Conservation (phyloP, 2,329 filamentous ascomycete genomes). For the Penicillium thymicola region DNA sequence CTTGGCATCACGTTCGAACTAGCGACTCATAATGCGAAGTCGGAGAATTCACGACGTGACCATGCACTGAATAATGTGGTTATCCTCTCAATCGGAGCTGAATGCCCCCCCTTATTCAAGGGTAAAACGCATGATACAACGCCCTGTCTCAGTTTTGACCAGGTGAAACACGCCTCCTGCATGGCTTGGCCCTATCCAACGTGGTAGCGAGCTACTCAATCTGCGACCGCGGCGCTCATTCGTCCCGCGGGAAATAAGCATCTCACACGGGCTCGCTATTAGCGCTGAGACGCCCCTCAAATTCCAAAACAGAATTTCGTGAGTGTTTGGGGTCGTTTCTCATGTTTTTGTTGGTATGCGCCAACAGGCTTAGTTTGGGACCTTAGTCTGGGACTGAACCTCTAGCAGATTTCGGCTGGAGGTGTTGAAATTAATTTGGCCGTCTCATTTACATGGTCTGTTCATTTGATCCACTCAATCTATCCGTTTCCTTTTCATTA, state of each 20-base stretch:
- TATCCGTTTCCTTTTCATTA: constrained; percentile 15
- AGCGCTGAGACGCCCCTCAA: constrained; percentile 9
- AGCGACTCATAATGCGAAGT: not conserved
- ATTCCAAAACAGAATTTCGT: not conserved
- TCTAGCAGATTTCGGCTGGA: not conserved
- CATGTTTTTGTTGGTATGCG: not conserved
- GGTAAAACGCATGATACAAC: not conserved
- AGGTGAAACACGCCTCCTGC: constrained; percentile 12
- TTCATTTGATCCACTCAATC: constrained; percentile 19
- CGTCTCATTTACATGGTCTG: constrained; percentile 21
- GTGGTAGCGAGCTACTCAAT: constrained; percentile 21
- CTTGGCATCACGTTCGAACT: constrained; percentile 2
- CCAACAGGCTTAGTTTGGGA: too few relatives aligned
- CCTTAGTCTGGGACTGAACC: too few relatives aligned
- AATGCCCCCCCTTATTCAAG: not conserved
- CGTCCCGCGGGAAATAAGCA: constrained; percentile 25
- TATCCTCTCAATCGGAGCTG: not conserved
- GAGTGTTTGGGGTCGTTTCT: not conserved
- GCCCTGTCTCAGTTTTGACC: constrained; percentile 1
- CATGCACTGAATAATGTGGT: not conserved
- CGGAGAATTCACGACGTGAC: not conserved
- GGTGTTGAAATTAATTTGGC: constrained; percentile 5
- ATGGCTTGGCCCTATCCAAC: constrained; percentile 5
- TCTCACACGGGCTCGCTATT: constrained; percentile 12
- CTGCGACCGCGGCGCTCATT: constrained; percentile 22